Evolutionary conservation across 139 green algal species (phyloP), one percentile per base, ranked within the genome.

Genomic region (Ettlia oleoabundans): DNA sequence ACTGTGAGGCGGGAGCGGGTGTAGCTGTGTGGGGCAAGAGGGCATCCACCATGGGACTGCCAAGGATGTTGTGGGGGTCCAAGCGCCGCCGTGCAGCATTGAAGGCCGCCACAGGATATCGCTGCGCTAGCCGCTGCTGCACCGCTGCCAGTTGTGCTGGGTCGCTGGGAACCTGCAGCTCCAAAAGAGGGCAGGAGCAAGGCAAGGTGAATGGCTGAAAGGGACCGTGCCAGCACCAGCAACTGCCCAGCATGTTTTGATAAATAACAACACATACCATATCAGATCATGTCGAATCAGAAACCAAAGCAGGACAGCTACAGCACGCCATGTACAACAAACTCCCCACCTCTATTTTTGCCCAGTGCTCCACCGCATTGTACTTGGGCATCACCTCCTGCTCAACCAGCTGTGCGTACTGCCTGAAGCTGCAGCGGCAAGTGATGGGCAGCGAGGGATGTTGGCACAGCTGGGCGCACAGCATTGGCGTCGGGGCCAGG

Each of bases 281-380:
- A n/a, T n/a, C n/a, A n/a, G n/a, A n/a, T n/a, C n/a, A n/a, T n/a
- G n/a, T n/a, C n/a, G n/a, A n/a, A n/a, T n/a, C n/a, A n/a, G n/a
- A n/a, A n/a, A n/a, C n/a, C n/a, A n/a, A n/a, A n/a, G n/a, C n/a
- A n/a, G n/a, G n/a, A n/a, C n/a, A n/a, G n/a, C n/a, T n/a, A n/a
- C n/a, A n/a, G n/a, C n/a, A n/a, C n/a, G n/a, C n/a, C n/a, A n/a
- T n/a, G n/a, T n/a, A n/a, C n/a, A n/a, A n/a, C n/a, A n/a, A n/a
- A n/a, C n/a, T n/a, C n/a, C n/a, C n/a, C n/a, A n/a, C n/a, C 90
- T 99, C 96, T 28, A 99, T 92, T 87, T 99, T 99, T 33, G 97
- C 97, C 97, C 97, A 99, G 89, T 99, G 97, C 91, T 93, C 92
- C 2, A 87, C 76, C 7, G 94, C 95, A 3, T 80, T 80, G 69